Evolutionary conservation across 495 filamentous ascomycete genomes (phyloP), one percentile per base, ranked within the genome.

Genomic region (Xylaria bambusicola): DNA sequence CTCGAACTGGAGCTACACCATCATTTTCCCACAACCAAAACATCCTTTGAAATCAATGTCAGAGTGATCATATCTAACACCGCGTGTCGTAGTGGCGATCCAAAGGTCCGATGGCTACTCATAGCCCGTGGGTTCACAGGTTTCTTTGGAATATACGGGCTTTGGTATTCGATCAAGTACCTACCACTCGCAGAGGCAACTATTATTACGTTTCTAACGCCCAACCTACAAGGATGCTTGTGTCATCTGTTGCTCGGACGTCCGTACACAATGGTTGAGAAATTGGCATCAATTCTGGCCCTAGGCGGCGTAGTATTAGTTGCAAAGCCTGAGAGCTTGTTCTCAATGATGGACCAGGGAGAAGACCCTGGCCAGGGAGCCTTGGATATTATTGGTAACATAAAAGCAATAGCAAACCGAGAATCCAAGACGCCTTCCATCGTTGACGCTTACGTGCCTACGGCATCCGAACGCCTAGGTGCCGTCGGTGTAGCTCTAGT

Each of bases 141-240:
- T 0, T 97, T 97, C 73, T 90, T 91, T 70, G 93, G 93, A 10
- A 90, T 95, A 9, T 86, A 70, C 56, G 81, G 68, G 23, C 71
- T 81, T 66, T 80, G 77, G 77, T 73, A 71, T 36, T 93, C 90
- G 1, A 85, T 97, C 6, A 82, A 88, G 61, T 97, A 97, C 66
- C 85, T 98, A 3, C 89, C 92, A 1, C 79, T 98, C 0, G 88
- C 91, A 5, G 93, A 98, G 65, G 93, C 94, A 10, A 96, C 91
- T 0, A 94, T 97, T 0, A 86, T 98, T 44, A 96, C 91, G 44
- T 98, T 97, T 67, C 82, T 98, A 0, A 84, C 89, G 0, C 94
- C 94, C 0, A 86, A 86, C 15, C 79, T 96, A 2, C 81, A 90
- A n/a, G 89, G 90, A 51, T 96, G 90, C 68, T 86, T 86, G 10